Conservation (phyloP, 2,329 filamentous ascomycete species). For the Stenocarpella maydis region DNA sequence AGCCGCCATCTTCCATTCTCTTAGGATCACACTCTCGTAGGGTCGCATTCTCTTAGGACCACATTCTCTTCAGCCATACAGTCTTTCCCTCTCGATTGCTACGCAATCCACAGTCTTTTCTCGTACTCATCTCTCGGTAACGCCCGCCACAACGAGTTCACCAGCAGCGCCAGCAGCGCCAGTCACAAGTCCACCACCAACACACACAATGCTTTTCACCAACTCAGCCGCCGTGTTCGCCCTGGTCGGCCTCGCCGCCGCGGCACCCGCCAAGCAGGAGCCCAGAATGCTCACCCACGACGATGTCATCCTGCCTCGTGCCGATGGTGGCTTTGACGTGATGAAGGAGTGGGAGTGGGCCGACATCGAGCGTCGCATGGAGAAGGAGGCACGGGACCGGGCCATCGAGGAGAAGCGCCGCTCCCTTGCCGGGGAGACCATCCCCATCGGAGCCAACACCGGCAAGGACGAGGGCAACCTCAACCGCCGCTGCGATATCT, state of each 20-base stretch:
- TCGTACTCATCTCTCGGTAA: neutral
- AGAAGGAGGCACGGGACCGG: constrained; percentile 4
- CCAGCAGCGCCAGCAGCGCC: neutral
- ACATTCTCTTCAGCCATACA: constrained; percentile 17
- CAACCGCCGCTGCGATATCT: constrained; percentile 28
- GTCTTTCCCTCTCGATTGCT: constrained; percentile 8
- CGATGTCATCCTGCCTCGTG: constrained; percentile 16
- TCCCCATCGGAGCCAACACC: neutral
- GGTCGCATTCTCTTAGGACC: too few relatives aligned
- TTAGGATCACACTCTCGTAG: too few relatives aligned
- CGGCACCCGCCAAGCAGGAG: constrained; percentile 14
- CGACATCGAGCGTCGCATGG: constrained; percentile 12
- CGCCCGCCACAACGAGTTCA: neutral
- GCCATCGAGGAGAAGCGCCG: constrained; percentile 13
- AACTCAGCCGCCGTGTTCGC: constrained; percentile 16
- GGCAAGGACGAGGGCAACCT: neutral
- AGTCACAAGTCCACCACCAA: neutral
- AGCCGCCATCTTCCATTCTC: constrained; percentile 25
- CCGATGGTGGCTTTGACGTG: constrained; percentile 19
- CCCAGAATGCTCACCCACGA: constrained; percentile 7
- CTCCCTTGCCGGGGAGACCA: neutral
- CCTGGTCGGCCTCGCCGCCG: constrained; percentile 18
- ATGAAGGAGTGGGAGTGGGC: constrained; percentile 19
- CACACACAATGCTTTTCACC: constrained; percentile 8
- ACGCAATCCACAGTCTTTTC: constrained; percentile 6